phyloP scores from a whole-genome alignment of 2,329 filamentous ascomycete species.

The Fusarium concolor region DNA sequence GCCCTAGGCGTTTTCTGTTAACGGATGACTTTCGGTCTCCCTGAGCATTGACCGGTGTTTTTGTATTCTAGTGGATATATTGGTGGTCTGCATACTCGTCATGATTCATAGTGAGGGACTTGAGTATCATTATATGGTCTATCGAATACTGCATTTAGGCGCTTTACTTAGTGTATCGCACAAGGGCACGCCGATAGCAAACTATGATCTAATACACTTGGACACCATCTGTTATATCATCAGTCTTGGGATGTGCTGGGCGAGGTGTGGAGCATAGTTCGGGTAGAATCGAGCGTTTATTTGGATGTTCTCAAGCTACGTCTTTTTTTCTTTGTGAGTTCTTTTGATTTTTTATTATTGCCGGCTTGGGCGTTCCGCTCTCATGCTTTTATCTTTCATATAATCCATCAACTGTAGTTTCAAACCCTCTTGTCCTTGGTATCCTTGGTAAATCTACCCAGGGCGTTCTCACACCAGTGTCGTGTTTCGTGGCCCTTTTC shows the following conservation, averaged over 20 bases:
- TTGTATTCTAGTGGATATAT: slow-evolving; percentile 16
- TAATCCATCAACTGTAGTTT: slow-evolving; percentile 20
- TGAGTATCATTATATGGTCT: background rate
- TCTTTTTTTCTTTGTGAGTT: background rate
- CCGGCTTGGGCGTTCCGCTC: background rate
- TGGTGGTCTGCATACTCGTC: background rate
- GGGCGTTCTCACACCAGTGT: background rate
- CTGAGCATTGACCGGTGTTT: slow-evolving; percentile 30
- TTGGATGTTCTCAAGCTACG: background rate
- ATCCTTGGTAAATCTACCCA: slow-evolving; percentile 28
- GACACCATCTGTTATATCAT: background rate
- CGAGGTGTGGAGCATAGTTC: background rate
- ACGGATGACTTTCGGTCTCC: slow-evolving; percentile 32
- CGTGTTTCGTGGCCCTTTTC: background rate
- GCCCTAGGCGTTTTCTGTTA: slow-evolving; percentile 39
- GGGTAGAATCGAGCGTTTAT: background rate
- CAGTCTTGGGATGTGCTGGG: background rate
- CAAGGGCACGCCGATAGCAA: background rate
- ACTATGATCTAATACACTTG: background rate
- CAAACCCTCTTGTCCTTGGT: slow-evolving; percentile 20
- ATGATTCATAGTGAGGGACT: slow-evolving; percentile 1
- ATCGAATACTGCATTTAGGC: background rate
- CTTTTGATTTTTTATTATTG: slow-evolving; percentile 17
- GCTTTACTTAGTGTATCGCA: background rate
- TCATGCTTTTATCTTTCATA: slow-evolving; percentile 4